These are phyloP conservation scores for Pythium pyrilobum DNA, from an alignment of 352 stramenopile genomes.

Conservation along the genomic window DNA sequence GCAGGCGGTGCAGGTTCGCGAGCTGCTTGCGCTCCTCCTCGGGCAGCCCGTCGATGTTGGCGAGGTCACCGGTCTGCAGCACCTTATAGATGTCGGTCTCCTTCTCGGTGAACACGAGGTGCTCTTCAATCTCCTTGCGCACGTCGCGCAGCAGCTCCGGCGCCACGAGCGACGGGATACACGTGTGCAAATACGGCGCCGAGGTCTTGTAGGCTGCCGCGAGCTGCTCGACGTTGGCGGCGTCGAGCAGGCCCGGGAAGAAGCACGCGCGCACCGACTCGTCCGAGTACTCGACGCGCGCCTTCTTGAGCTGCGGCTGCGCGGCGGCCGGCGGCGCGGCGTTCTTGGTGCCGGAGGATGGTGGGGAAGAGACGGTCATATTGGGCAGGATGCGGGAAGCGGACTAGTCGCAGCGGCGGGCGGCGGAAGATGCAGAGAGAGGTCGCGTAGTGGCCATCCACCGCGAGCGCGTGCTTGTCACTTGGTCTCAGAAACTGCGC, in stretches of 20 bases:
- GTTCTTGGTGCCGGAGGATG: constrained; percentile 3
- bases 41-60: constrained; percentile 51
- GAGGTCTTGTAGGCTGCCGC: constrained; percentile 19
- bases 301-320: constrained; percentile 17
- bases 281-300: constrained; percentile 11
- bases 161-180: constrained; percentile 20
- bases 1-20: constrained; percentile 69
- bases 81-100: constrained; percentile 93
- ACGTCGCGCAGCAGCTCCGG: constrained; percentile 29
- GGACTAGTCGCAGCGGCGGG: too few species aligned
- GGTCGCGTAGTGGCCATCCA: neutral
- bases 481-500: neutral
- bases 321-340: neutral
- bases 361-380: neutral
- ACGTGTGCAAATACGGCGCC: constrained; percentile 22
- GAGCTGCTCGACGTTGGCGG: constrained; percentile 14
- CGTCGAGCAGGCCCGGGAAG: constrained; percentile 14
- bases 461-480: constrained; percentile 7
- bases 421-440: neutral
- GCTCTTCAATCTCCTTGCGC: constrained; percentile 68
- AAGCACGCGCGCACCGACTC: constrained; percentile 13
- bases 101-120: constrained; percentile 90
- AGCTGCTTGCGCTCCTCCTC: constrained; percentile 42
- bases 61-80: constrained; percentile 90
- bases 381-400: neutral